A percentile compares a stretch with the other conserved stretches of the same genome.
These are phyloP conservation scores for Cinchona pubescens DNA, from an alignment of 257 asterid genomes.

Conservation along the genomic window DNA sequence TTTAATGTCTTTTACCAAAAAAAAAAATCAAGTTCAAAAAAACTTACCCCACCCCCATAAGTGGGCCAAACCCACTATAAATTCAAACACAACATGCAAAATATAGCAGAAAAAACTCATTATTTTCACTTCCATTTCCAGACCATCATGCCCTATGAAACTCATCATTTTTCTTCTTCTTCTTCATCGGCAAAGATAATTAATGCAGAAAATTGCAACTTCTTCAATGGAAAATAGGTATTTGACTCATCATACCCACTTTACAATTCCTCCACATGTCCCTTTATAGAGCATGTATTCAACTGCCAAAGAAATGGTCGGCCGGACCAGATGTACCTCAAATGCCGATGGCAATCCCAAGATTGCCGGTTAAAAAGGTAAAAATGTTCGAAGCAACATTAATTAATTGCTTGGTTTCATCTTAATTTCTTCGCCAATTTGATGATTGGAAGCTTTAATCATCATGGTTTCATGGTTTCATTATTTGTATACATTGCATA, in stretches of 20 bases:
- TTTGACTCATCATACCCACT: conserved; percentile 36
- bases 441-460: not conserved
- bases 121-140: no score
- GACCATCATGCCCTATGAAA: not conserved
- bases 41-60: no score
- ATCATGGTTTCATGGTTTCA: not conserved
- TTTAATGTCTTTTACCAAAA: no score
- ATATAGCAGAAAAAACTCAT: no score
- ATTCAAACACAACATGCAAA: no score
- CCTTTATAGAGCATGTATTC: conserved; percentile 74
- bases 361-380: conserved; percentile 59
- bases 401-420: not conserved
- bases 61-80: no score
- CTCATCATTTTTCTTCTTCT: conserved; percentile 4
- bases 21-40: no score
- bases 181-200: not conserved
- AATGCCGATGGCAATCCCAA: conserved; percentile 69
- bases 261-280: conserved; percentile 59
- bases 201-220: conserved; percentile 41
- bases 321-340: conserved; percentile 52
- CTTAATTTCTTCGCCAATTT: not conserved
- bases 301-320: conserved; percentile 75
- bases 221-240: conserved; percentile 63
- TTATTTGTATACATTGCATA: no score
- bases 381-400: not conserved